Evolutionary conservation across 805 yeast genomes (phyloP).

Genomic region (Saccharomycopsis fermentans): DNA sequence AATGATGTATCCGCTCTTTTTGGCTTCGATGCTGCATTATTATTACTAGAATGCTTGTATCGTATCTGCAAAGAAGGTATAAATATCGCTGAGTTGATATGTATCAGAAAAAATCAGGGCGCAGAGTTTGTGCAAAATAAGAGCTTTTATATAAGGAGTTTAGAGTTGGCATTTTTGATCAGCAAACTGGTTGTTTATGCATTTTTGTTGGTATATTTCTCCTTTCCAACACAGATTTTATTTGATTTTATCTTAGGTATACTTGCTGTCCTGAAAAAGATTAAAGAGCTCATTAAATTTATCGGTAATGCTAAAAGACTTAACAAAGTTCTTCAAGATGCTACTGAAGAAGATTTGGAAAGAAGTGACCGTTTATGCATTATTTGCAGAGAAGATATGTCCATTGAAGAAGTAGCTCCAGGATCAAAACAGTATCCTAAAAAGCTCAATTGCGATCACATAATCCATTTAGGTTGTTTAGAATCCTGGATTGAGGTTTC

Average conservation of each 20-base stretch:
- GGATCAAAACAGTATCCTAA: slow-evolving; percentile 53
- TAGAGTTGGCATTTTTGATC: slow-evolving; percentile 44
- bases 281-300: slow-evolving; percentile 30
- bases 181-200: slow-evolving; percentile 35
- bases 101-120: slow-evolving; percentile 35
- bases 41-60: slow-evolving; percentile 43
- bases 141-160: slow-evolving; percentile 43
- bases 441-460: slow-evolving; percentile 74
- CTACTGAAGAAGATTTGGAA: slow-evolving; percentile 50
- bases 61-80: slow-evolving; percentile 37
- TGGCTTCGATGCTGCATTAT: slow-evolving; percentile 66
- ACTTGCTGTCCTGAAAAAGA: slow-evolving; percentile 26
- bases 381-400: slow-evolving; percentile 88
- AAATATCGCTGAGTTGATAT: slow-evolving; percentile 46
- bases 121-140: slow-evolving; percentile 71
- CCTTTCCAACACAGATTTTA: slow-evolving; percentile 38
- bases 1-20: slow-evolving; percentile 48
- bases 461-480: slow-evolving; percentile 80
- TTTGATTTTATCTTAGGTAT: slow-evolving; percentile 37
- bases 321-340: slow-evolving; percentile 52
- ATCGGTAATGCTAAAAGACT: slow-evolving; percentile 45
- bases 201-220: slow-evolving; percentile 37
- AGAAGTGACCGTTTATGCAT: slow-evolving; percentile 63
- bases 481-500: slow-evolving; percentile 90
- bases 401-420: slow-evolving; percentile 28